These are phyloP conservation scores for Helminthosporium solani DNA, from an alignment of 2,329 filamentous ascomycete species.

Conservation along the genomic window DNA sequence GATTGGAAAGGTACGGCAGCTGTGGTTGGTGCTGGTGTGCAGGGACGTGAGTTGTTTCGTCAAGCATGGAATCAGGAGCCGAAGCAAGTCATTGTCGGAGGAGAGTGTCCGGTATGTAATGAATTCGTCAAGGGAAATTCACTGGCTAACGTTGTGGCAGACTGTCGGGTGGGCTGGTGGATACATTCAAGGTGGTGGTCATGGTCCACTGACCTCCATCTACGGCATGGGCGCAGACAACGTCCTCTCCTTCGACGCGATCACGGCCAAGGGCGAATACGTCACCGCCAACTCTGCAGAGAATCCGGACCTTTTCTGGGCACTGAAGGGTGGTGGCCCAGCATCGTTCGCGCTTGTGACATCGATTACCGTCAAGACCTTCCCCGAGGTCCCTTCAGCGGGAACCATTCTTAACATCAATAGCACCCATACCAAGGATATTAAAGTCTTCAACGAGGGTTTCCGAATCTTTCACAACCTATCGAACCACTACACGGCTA, in stretches of 20 bases:
- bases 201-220: constrained; percentile 42
- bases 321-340: constrained; percentile 37
- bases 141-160: constrained; percentile 12
- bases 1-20: constrained; percentile 36
- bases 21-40: constrained; percentile 37
- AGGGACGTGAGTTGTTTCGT: constrained; percentile 35
- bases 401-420: constrained; percentile 40
- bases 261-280: constrained; percentile 42
- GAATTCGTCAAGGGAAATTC: background rate
- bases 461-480: constrained; percentile 38
- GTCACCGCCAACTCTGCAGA: constrained; percentile 34
- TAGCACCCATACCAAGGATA: constrained; percentile 37
- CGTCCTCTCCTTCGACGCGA: constrained; percentile 40
- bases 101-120: constrained; percentile 36
- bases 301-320: constrained; percentile 43
- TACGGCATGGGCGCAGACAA: constrained; percentile 44
- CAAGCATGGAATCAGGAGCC: constrained; percentile 32
- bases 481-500: constrained; percentile 33
- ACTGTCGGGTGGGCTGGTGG: constrained; percentile 46
- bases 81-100: constrained; percentile 38
- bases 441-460: constrained; percentile 27
- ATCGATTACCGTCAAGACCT: constrained; percentile 36
- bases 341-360: constrained; percentile 34
- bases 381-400: constrained; percentile 35
- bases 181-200: constrained; percentile 47